Evolutionary conservation across 2,329 filamentous ascomycete species (phyloP), one percentile per base, ranked within the genome.

Genomic region (Alternaria arborescens): DNA sequence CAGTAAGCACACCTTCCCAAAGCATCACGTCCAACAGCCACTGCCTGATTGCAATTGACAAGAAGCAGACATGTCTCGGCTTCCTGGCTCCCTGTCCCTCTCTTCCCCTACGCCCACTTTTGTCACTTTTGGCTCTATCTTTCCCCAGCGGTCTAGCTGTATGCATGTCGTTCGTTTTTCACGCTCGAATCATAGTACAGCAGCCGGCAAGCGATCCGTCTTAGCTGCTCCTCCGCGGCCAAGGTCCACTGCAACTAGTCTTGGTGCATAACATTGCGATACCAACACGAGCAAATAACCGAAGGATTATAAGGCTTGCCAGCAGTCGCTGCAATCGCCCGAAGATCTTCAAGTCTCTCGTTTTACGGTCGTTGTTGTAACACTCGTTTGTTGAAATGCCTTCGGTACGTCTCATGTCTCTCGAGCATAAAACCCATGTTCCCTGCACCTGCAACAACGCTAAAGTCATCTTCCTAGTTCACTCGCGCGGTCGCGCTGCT

Each of bases 401-500:
- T 42, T 58, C 55, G 52, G 58, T 61, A 50, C 20, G 58, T 58
- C 14, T 26, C 24, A 26, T 22, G 38, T 16, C 12, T 22, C 36
- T 42, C 14, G 12, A 43, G 43, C 42, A 40, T 20, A 40, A 22
- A 28, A 46, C 24, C 22, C 55, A 48, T 62, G 56, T 52, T 56
- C 41, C 56, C 52, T 34, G 44, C 43, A 36, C 46, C 22, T 20
- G 24, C 6, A 30, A 46, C 52, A 55, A 30, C 54, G 46, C 62
- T 70, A 64, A 65, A 30, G 10, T 52, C 26, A 55, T 52, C 1
- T 14, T 58, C n/a, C 51, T 58, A 76, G 74, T 65, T 73, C 52
- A 62, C 70, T 61, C 70, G 69, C 61, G 68, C 70, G 38, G 58
- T 75, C 61, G 68, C 64, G 52, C 61, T 76, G 20, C 54, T 73